Conservation (phyloP, 2,329 filamentous ascomycete genomes). For the Fusarium sp. region DNA sequence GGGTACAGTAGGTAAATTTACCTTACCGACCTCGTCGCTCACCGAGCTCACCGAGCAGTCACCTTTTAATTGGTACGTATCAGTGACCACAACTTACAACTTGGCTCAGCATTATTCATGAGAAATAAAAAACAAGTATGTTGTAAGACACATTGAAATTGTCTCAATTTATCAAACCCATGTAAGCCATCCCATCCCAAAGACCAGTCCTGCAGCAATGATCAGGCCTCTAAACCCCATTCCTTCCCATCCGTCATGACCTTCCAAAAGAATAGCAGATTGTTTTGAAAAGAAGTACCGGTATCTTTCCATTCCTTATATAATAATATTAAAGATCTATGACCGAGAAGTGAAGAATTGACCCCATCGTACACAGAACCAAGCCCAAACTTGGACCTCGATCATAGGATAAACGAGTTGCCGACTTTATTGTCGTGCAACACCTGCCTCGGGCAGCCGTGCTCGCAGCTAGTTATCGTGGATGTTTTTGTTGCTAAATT, state of each 20-base stretch:
- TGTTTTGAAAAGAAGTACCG: background rate
- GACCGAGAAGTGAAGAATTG: conserved; percentile 12
- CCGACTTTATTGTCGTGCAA: background rate
- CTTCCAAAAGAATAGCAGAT: conserved; percentile 1
- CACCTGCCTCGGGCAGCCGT: background rate
- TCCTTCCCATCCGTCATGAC: background rate
- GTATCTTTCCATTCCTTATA: background rate
- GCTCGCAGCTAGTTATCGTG: conserved; percentile 50
- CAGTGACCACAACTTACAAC: background rate
- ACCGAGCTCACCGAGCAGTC: conserved; percentile 28
- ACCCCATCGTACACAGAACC: conserved; percentile 25
- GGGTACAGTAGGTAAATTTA: conserved; percentile 26
- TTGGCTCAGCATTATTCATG: background rate
- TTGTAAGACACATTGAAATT: background rate
- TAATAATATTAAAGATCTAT: conserved; percentile 31
- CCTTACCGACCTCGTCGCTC: background rate
- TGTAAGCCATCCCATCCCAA: background rate
- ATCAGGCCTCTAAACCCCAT: background rate
- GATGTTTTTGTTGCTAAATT: conserved; percentile 59
- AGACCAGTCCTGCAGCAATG: background rate
- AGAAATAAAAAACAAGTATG: background rate
- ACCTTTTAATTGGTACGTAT: background rate
- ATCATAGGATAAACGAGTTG: conserved; percentile 5
- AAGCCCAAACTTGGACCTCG: conserved; percentile 7
- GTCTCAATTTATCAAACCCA: conserved; percentile 20